Evolutionary conservation across 352 stramenopile species (phyloP).

Genomic region (Phytophthora podocarpi): DNA sequence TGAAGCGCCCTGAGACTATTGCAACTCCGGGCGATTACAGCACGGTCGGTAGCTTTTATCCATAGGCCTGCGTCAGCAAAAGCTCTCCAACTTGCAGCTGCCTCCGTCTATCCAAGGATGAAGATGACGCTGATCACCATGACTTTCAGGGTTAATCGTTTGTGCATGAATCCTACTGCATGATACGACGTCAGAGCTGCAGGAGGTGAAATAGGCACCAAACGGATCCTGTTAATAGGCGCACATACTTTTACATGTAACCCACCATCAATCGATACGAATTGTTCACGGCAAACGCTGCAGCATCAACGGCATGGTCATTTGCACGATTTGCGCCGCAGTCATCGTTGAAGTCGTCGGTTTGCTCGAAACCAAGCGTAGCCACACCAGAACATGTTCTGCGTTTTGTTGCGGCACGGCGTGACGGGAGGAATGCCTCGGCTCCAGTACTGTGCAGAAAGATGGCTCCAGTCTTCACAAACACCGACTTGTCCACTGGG

Average conservation of each 20-base stretch:
- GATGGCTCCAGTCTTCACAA: too few relatives aligned
- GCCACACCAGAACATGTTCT: too few relatives aligned
- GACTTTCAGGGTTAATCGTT: not conserved
- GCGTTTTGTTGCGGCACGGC: conserved; percentile 1
- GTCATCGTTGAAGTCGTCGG: conserved; percentile 2
- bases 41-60: too few relatives aligned
- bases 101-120: conserved; percentile 10
- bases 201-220: not conserved
- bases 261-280: conserved; percentile 1
- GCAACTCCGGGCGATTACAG: too few relatives aligned
- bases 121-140: conserved; percentile 4
- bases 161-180: not conserved
- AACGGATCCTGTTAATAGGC: too few relatives aligned
- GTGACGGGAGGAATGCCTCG: conserved; percentile 3
- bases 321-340: too few relatives aligned
- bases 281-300: too few relatives aligned
- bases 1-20: conserved; percentile 19
- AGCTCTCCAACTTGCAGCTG: conserved; percentile 12
- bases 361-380: not conserved
- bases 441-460: too few relatives aligned
- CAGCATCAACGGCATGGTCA: not conserved
- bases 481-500: too few relatives aligned
- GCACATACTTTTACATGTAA: too few relatives aligned
- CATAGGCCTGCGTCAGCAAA: not conserved
- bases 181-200: conserved; percentile 14